A percentile compares a stretch with the other conserved stretches of the same genome.
These are phyloP conservation scores for Xylariaceae sp. DNA, from an alignment of 2,329 filamentous ascomycete species.

Conservation along the genomic window DNA sequence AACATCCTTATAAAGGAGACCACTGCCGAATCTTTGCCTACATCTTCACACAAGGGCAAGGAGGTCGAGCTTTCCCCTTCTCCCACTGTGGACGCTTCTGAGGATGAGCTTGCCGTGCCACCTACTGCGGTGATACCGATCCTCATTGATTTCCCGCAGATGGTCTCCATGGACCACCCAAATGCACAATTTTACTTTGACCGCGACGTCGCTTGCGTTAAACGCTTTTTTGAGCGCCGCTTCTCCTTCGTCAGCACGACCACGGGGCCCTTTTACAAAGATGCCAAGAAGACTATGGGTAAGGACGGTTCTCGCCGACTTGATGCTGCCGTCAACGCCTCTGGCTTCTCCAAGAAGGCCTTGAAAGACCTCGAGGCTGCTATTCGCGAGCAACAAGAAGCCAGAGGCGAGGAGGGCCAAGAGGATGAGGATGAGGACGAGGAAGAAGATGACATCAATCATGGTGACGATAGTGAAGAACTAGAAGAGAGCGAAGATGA, in stretches of 20 bases:
- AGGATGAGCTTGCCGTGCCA: background rate
- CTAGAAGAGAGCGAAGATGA: conserved; percentile 19
- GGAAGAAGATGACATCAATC: conserved; percentile 29
- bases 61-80: conserved; percentile 3
- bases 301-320: conserved; percentile 64
- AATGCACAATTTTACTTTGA: conserved; percentile 99
- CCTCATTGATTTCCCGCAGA: conserved; percentile 96
- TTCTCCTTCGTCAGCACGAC: conserved; percentile 84
- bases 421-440: conserved; percentile 29
- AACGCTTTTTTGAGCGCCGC: conserved; percentile 83
- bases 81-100: background rate
- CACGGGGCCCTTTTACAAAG: conserved; percentile 78
- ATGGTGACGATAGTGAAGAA: conserved; percentile 21
- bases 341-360: conserved; percentile 96
- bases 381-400: conserved; percentile 70
- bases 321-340: conserved; percentile 86
- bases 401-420: conserved; percentile 35
- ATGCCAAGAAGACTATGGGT: conserved; percentile 68
- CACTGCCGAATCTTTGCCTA: conserved; percentile 12
- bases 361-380: conserved; percentile 88
- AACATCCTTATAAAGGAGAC: conserved; percentile 91
- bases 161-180: conserved; percentile 89
- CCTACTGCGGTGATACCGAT: conserved; percentile 62
- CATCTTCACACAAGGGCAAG: conserved; percentile 12
- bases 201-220: conserved; percentile 91